Percentiles rank a stretch among this genome's conserved stretches.
phyloP scores from a whole-genome alignment of 2,329 filamentous ascomycete species.

The Pseudocercospora macadamiae region DNA sequence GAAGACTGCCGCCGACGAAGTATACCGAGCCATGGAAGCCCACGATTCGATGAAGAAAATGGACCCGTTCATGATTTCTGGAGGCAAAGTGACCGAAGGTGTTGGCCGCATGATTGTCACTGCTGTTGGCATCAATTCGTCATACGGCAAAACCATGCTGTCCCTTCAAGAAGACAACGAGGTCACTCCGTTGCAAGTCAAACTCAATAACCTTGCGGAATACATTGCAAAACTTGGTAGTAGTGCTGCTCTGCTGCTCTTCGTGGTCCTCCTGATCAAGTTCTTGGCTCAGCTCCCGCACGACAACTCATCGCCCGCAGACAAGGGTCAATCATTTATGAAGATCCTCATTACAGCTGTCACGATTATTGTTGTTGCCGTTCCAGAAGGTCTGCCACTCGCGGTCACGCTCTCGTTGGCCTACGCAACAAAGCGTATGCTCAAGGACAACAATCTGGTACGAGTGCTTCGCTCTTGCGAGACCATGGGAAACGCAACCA shows the following conservation, averaged over 20 bases:
- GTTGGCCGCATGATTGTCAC: conserved; percentile 77
- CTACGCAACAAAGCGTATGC: conserved; percentile 68
- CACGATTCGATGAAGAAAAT: conserved; percentile 66
- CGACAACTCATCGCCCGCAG: conserved; percentile 59
- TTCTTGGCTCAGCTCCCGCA: conserved; percentile 71
- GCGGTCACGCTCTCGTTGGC: conserved; percentile 70
- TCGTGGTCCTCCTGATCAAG: conserved; percentile 82
- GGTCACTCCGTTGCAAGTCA: conserved; percentile 76
- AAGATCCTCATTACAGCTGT: conserved; percentile 67
- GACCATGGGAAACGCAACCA: conserved; percentile 72
- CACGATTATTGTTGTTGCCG: conserved; percentile 70
- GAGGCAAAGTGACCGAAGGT: conserved; percentile 75
- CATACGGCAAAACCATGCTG: conserved; percentile 77
- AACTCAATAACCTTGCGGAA: conserved; percentile 75
- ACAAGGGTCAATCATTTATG: conserved; percentile 74
- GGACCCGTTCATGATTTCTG: conserved; percentile 87
- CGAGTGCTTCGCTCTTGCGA: conserved; percentile 69
- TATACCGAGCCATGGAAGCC: conserved; percentile 66
- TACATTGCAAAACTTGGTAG: conserved; percentile 80
- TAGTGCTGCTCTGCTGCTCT: conserved; percentile 75
- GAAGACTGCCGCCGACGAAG: conserved; percentile 68
- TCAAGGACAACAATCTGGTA: conserved; percentile 73
- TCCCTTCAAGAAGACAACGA: conserved; percentile 75
- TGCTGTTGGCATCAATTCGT: conserved; percentile 72
- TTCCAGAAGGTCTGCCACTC: conserved; percentile 67